These are phyloP conservation scores for Zea mays DNA, from an alignment of 176 grass and related monocot species.

Conservation along the genomic window Zm-B73-REFERENCE-NAM-5.0 NC_050105.1:93818501-93819000, in stretches of 20 bases:
- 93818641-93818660: constrained; percentile 16
- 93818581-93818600: background rate
- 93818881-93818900: background rate
- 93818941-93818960: too few relatives aligned
- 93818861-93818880: background rate
- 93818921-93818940: too few relatives aligned
- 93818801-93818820: constrained; percentile 29
- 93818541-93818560: constrained; percentile 44
- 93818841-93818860: constrained; percentile 6
- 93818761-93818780: constrained; percentile 27
- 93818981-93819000: too few relatives aligned
- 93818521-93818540: constrained; percentile 83
- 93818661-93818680: constrained; percentile 10
- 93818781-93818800: constrained; percentile 22
- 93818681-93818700: background rate
- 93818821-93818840: constrained; percentile 3
- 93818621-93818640: constrained; percentile 46
- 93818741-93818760: constrained; percentile 3
- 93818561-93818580: background rate
- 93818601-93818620: constrained; percentile 23
- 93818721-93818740: background rate
- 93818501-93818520: constrained; percentile 92
- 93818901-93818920: too few relatives aligned
- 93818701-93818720: background rate
- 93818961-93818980: too few relatives aligned